A percentile compares a stretch with the other conserved stretches of the same genome.
These are phyloP conservation scores for Onygenales sp. DNA, from an alignment of 2,329 filamentous ascomycete species.

Conservation along the genomic window DNA sequence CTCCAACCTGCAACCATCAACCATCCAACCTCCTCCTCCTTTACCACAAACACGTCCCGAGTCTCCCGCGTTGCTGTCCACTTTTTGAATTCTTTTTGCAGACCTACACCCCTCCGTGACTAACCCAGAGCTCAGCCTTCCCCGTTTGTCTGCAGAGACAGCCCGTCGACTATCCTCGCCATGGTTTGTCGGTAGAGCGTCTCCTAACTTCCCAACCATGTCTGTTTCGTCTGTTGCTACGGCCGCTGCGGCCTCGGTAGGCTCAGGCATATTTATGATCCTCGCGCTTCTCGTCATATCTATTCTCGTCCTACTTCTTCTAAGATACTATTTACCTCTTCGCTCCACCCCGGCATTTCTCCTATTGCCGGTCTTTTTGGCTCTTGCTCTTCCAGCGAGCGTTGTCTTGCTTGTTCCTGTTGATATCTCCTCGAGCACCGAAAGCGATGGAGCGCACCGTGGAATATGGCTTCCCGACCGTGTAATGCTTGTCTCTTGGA, in stretches of 20 bases:
- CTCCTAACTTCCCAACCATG: slow-evolving; percentile 3
- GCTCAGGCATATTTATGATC: slow-evolving; percentile 69
- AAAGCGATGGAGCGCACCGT: slow-evolving; percentile 59
- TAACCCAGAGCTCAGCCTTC: too few relatives aligned
- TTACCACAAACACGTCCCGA: too few relatives aligned
- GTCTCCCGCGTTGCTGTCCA: too few relatives aligned
- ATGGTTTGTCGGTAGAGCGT: not conserved
- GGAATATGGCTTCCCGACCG: slow-evolving; percentile 81
- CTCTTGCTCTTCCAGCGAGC: slow-evolving; percentile 83
- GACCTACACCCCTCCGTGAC: too few relatives aligned
- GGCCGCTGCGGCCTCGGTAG: slow-evolving; percentile 46
- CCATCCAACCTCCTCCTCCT: too few relatives aligned
- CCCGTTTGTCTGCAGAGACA: too few relatives aligned
- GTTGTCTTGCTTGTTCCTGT: slow-evolving; percentile 90
- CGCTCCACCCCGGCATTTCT: slow-evolving; percentile 86
- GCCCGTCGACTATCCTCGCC: too few relatives aligned
- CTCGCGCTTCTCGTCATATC: slow-evolving; percentile 66
- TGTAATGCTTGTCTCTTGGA: slow-evolving; percentile 78
- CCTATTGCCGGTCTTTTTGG: slow-evolving; percentile 85
- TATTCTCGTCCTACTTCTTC: slow-evolving; percentile 66
- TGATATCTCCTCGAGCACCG: slow-evolving; percentile 79
- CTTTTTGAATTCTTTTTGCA: too few relatives aligned
- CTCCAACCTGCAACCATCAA: too few relatives aligned
- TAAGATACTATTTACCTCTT: slow-evolving; percentile 83
- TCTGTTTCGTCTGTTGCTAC: slow-evolving; percentile 11